These are phyloP conservation scores for Apostasia ramifera DNA, from an alignment of 106 monocot genomes.

Conservation along the genomic window DNA sequence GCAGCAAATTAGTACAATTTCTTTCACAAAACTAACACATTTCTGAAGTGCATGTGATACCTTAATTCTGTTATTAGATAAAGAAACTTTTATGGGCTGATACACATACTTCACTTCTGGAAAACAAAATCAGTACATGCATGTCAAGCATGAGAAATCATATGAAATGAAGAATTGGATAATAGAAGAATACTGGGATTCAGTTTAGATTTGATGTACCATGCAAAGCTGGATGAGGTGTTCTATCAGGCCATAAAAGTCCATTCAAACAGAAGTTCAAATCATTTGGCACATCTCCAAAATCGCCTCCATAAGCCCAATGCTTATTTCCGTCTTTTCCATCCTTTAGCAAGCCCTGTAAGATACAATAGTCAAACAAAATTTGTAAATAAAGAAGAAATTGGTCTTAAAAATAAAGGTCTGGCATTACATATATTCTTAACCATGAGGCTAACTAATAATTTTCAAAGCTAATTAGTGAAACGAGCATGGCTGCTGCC, in stretches of 20 bases:
- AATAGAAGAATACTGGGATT: background rate
- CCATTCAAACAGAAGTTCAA: constrained; percentile 97
- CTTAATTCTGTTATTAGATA: constrained; percentile 46
- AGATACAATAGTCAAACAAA: background rate
- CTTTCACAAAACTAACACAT: background rate
- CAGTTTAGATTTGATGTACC: constrained; percentile 30
- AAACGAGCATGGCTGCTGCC: too few relatives aligned
- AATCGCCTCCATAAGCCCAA: constrained; percentile 99
- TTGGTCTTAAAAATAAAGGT: too few relatives aligned
- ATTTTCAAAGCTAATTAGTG: too few relatives aligned
- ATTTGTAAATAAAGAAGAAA: too few relatives aligned
- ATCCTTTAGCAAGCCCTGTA: constrained; percentile 81
- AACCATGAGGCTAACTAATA: background rate
- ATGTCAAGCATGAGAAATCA: background rate
- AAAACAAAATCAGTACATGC: constrained; percentile 10
- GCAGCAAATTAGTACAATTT: background rate
- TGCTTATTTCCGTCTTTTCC: constrained; percentile 63
- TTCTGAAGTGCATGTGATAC: constrained; percentile 20
- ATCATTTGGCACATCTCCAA: constrained; percentile 92
- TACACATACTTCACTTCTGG: constrained; percentile 94
- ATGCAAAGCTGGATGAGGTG: constrained; percentile 90
- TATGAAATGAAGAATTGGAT: background rate
- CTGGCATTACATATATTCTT: background rate
- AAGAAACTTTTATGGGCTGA: constrained; percentile 69
- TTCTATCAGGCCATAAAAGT: constrained; percentile 85